Base-by-base conservation (phyloP, 495 filamentous ascomycete genomes). In the Lophiostoma macrostomum region DNA sequence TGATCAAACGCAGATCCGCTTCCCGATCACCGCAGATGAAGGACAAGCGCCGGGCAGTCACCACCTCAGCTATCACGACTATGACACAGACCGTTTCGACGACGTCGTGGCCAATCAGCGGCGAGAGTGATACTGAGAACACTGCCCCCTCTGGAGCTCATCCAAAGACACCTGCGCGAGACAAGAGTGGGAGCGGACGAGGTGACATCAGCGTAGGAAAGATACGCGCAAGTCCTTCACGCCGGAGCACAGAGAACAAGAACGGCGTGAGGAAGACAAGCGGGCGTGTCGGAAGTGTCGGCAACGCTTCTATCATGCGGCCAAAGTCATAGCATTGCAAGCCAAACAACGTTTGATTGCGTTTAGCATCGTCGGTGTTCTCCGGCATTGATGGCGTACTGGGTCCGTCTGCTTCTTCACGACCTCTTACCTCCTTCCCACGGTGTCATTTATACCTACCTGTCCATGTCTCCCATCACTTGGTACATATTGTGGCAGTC, bases 191-290 rank as follows among this genome's bases (percentile, higher is more conserved):
- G 36, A 80, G 74, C 44, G 86, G 82, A 27, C 78, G 78, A 36
- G 84, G 80, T 6, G 77, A 79, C 18, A 81, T 94, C 13, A 77
- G 84, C 39, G 70, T 84, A 6, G 76, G 76, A 55, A 96, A 96
- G 76, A 76, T 86, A 39, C 78, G 91, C 29, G 77, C 83, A 0
- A 84, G 79, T 62, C 84, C 80, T 24, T 78, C 71, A 48, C 73
- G 83, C 50, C 73, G 82, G 58, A 72, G 76, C 63, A 77, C 73
- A 76, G 72, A 74, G 70, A 64, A 73, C 76, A 56, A 72, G 63
- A 47, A 76, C 75, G 88, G 88, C 12, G 84, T 96, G 20, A 80
- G 91, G 46, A 98, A 98, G 74, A 85, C 86, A 5, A 96, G 90
- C 67, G 89, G 90, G n/a, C 80, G 91, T 7, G 78, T 96, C n/a